Evolutionary conservation across 169 alveolate species (phyloP).

Genomic region (Cryptosporidium meleagridis): DNA sequence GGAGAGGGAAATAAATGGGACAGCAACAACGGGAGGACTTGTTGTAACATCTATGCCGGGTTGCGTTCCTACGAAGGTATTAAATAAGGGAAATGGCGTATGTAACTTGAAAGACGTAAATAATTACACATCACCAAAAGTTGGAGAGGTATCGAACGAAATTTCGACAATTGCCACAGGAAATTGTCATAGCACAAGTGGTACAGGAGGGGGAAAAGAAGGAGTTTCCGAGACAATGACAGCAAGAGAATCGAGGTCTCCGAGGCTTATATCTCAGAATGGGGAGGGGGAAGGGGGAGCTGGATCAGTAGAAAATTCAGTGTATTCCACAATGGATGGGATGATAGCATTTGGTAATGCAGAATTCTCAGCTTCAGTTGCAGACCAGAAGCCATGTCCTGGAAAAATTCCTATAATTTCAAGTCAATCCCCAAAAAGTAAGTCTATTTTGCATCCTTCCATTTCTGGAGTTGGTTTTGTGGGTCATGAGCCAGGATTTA

Average conservation of each 20-base stretch:
- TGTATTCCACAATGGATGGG: conserved; percentile 44
- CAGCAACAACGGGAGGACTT: no score
- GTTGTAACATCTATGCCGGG: background rate
- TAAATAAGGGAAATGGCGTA: background rate
- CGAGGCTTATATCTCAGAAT: background rate
- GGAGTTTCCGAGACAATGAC: background rate
- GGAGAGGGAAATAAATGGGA: background rate
- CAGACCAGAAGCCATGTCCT: background rate
- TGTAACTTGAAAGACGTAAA: background rate
- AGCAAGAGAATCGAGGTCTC: background rate
- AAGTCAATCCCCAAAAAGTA: background rate
- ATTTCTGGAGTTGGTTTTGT: conserved; percentile 1
- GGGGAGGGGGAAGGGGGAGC: background rate
- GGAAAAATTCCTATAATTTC: background rate
- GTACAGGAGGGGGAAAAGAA: background rate
- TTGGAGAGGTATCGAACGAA: background rate
- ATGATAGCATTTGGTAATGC: conserved; percentile 63
- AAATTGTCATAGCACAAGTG: background rate
- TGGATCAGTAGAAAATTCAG: background rate
- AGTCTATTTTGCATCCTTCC: background rate
- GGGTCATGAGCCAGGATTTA: conserved; percentile 6
- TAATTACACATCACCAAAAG: background rate
- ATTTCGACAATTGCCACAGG: background rate
- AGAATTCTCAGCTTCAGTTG: conserved; percentile 16
- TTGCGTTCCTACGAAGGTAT: background rate